Evolutionary conservation across 495 filamentous ascomycete genomes (phyloP), one percentile per base, ranked within the genome.

Genomic region (Aspergillus mulundensis): DNA sequence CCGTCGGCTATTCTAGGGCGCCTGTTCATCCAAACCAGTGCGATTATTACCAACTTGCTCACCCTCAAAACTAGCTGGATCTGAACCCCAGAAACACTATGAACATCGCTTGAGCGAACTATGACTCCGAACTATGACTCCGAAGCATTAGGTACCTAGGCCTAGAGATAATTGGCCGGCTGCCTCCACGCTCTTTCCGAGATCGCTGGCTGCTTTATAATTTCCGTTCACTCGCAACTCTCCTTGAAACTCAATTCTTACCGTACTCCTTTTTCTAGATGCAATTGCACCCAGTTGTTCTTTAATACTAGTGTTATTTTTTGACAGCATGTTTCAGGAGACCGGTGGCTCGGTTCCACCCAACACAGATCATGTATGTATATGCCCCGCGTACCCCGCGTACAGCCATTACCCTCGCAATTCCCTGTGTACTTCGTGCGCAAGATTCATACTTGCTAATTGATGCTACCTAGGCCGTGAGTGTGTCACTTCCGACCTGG

Each of bases 401-500:
- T 32, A 48, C 32, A 36, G 15, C 43, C 20, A 10, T 15, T 55
- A 16, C 8, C 7, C 30, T 47, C 23, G 23, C 43, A 16, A 5
- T 47, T 25, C 19, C 16, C 16, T 10, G 36, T 38, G 2, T 21
- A 38, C 12, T n/a, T n/a, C n/a, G n/a, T n/a, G n/a, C n/a, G n/a
- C n/a, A n/a, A n/a, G n/a, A n/a, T n/a, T n/a, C n/a, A n/a, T n/a
- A n/a, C n/a, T n/a, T n/a, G n/a, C 19, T 53, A 12, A 42, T 41
- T 64, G 16, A 62, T 50, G 52, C 15, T 60, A 47, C 21, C 50
- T 40, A 97, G 93, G 95, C 94, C 45, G 89, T 97, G 57, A 97
- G 92, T 67, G 91, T 96, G 19, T 97, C 95, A 3, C 78, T 98
- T 30, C 94, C 94, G 42, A 94, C 93, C 76, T 98, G 94, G 94